phyloP scores from a whole-genome alignment of 208 protist species.

The Acanthamoeba divionensis region DNA sequence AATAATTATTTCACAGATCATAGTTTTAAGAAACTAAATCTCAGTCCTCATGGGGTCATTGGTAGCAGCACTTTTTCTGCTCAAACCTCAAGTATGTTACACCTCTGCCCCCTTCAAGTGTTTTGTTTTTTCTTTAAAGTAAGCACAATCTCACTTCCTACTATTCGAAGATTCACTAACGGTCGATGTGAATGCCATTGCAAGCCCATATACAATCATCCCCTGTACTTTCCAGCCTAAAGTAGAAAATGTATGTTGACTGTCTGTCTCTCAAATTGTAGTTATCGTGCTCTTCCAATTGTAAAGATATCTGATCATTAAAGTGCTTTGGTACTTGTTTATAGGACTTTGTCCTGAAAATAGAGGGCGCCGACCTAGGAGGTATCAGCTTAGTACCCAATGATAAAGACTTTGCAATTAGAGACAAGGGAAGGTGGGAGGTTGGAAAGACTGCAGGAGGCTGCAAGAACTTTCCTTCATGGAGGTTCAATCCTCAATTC shows the following conservation, averaged over 20 bases:
- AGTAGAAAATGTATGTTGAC: not conserved
- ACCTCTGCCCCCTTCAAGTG: not conserved
- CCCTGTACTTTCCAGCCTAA: constrained; percentile 11
- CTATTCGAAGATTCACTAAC: not conserved
- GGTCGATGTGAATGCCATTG: not conserved
- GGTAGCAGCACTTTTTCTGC: not conserved
- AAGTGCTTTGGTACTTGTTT: not conserved
- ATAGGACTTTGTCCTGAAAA: not conserved
- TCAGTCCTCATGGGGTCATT: not conserved
- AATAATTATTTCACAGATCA: constrained; percentile 1
- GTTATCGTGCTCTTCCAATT: not conserved
- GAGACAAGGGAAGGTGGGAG: not conserved
- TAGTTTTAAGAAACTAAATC: not conserved
- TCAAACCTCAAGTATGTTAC: not conserved
- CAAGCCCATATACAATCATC: not conserved
- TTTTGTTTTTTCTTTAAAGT: not conserved
- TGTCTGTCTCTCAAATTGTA: too few relatives aligned
- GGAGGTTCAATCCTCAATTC: constrained; percentile 12
- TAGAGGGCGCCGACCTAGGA: not conserved
- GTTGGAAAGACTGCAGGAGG: not conserved
- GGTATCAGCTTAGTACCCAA: not conserved
- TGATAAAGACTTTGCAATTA: not conserved
- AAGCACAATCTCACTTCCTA: not conserved
- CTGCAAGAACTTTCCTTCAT: constrained; percentile 42
- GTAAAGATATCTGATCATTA: not conserved